Conservation (phyloP, 768 basidiomycete species). For the Agaricus sinodeliciosus region DNA sequence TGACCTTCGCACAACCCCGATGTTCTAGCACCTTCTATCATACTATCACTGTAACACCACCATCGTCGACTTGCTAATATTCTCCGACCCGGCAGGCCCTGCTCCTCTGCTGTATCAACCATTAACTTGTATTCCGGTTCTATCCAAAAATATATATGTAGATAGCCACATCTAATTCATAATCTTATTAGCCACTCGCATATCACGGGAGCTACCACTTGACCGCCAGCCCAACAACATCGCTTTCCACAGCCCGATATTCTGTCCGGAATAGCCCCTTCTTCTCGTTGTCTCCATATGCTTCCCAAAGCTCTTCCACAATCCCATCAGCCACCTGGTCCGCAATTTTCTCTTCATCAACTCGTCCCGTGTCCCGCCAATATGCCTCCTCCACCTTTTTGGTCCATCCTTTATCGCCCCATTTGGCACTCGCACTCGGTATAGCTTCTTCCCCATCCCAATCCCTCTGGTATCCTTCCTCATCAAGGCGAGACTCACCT, state of each 20-base stretch:
- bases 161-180: conserved; percentile 5
- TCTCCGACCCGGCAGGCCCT: conserved; percentile 7
- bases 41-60: conserved; percentile 7
- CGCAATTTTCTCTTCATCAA: conserved; percentile 15
- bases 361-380: conserved; percentile 42
- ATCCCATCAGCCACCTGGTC: conserved; percentile 17
- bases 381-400: conserved; percentile 76
- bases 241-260: conserved; percentile 83
- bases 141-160: conserved; percentile 10
- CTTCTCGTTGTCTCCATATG: conserved; percentile 27
- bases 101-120: background rate
- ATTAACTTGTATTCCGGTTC: background rate
- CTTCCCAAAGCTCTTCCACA: conserved; percentile 22
- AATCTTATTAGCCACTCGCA: conserved; percentile 10
- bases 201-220: conserved; percentile 48
- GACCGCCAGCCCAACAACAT: conserved; percentile 70
- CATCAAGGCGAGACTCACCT: conserved; percentile 25
- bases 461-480: conserved; percentile 60
- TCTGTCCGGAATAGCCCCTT: conserved; percentile 63
- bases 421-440: conserved; percentile 48
- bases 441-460: conserved; percentile 53
- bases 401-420: conserved; percentile 84
- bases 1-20: conserved; percentile 5
- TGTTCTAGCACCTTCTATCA: background rate
- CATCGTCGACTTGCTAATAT: background rate